Evolutionary conservation across 768 basidiomycete genomes (phyloP).

Genomic region (Hygrophorus pudorinus): DNA sequence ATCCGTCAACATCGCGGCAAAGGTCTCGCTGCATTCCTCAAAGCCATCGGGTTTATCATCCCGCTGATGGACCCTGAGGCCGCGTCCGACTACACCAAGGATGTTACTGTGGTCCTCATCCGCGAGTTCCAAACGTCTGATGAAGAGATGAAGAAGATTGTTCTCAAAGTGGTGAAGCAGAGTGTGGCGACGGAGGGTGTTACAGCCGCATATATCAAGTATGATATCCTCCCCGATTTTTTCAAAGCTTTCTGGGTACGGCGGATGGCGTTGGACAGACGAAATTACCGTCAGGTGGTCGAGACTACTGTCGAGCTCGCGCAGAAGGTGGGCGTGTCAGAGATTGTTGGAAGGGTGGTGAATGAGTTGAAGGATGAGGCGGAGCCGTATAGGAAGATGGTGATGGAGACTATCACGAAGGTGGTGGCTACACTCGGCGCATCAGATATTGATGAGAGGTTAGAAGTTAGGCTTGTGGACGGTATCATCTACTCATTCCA

Average conservation of each 20-base stretch:
- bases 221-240: slow-evolving; percentile 97
- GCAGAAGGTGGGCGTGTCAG: slow-evolving; percentile 92
- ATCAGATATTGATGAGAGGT: slow-evolving; percentile 93
- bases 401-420: slow-evolving; percentile 99
- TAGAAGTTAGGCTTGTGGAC: slow-evolving; percentile 91
- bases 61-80: slow-evolving; percentile 99
- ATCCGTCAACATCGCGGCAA: slow-evolving; percentile 94
- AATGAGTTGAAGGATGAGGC: slow-evolving; percentile 89
- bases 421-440: slow-evolving; percentile 89
- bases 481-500: slow-evolving; percentile 99
- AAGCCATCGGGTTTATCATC: slow-evolving; percentile 98
- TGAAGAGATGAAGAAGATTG: slow-evolving; percentile 99
- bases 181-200: slow-evolving; percentile 99
- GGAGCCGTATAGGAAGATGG: slow-evolving; percentile 96
- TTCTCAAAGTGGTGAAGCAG: slow-evolving; percentile 97
- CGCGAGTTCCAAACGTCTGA: slow-evolving; percentile 99
- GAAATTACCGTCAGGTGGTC: slow-evolving; percentile 95
- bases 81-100: slow-evolving; percentile 97
- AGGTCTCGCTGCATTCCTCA: slow-evolving; percentile 89
- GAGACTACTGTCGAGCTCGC: slow-evolving; percentile 98
- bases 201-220: slow-evolving; percentile 89
- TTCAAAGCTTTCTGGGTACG: slow-evolving; percentile 99
- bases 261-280: slow-evolving; percentile 92
- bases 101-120: slow-evolving; percentile 92
- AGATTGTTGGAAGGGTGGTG: slow-evolving; percentile 83